A percentile compares a stretch with the other conserved stretches of the same genome.
Evolutionary conservation across 176 grass and related monocot species (phyloP).

Genomic region (Alloteropsis semialata): DNA sequence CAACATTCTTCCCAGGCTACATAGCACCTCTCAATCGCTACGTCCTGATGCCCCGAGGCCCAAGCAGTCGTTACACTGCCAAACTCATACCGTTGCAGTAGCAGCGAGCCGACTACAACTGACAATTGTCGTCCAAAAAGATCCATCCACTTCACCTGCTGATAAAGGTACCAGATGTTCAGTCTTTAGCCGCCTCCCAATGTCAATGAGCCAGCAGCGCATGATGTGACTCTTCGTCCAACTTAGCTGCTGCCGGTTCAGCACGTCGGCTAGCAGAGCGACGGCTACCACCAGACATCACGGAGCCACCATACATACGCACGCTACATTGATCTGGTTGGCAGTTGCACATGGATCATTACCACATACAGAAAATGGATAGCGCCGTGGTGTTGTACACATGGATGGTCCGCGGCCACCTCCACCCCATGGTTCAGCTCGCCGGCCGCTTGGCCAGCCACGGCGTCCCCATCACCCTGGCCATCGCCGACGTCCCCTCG

Average conservation of each 20-base stretch:
- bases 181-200: neutral
- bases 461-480: slow-evolving; percentile 29
- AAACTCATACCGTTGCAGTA: neutral
- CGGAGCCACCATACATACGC: too few relatives aligned
- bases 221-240: neutral
- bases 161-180: neutral
- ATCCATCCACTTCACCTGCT: too few relatives aligned
- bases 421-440: slow-evolving; percentile 46
- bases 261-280: neutral
- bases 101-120: too few relatives aligned
- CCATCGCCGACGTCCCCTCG: slow-evolving; percentile 43
- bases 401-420: slow-evolving; percentile 56
- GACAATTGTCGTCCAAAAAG: too few relatives aligned
- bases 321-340: too few relatives aligned
- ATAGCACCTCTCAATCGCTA: too few relatives aligned
- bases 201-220: neutral
- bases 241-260: neutral
- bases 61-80: too few relatives aligned
- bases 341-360: too few relatives aligned
- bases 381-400: slow-evolving; percentile 46
- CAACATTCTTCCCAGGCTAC: too few relatives aligned
- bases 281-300: too few relatives aligned
- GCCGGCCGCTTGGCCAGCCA: slow-evolving; percentile 34
- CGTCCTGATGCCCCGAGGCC: too few relatives aligned
- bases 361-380: slow-evolving; percentile 20